These are phyloP conservation scores for Neopestalotiopsis sp. DNA, from an alignment of 2,329 filamentous ascomycete genomes.

Conservation along the genomic window DNA sequence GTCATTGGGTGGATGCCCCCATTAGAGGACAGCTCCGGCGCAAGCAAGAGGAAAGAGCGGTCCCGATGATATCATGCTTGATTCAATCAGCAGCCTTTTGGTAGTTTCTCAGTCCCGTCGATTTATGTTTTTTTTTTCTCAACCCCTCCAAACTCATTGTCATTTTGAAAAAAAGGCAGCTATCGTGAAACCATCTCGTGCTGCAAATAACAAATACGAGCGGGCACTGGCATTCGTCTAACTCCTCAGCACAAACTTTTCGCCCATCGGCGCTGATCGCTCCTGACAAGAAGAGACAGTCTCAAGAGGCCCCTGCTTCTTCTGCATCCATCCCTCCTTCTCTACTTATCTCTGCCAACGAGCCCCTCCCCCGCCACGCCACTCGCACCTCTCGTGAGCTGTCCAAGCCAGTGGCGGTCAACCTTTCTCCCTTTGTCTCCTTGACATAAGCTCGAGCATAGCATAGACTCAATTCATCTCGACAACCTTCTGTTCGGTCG, in stretches of 20 bases:
- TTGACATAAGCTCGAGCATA: constrained; percentile 16
- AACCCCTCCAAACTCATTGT: neutral
- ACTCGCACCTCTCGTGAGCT: neutral
- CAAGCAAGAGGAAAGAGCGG: neutral
- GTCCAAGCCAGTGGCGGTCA: constrained; percentile 13
- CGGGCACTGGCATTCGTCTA: neutral
- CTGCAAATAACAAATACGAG: constrained; percentile 1
- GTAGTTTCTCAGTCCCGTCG: neutral
- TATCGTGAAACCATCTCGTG: constrained; percentile 9
- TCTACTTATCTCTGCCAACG: neutral
- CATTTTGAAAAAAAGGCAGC: neutral
- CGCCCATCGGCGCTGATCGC: neutral
- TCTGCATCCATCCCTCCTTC: neutral
- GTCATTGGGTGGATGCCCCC: constrained; percentile 7
- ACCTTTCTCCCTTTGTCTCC: constrained; percentile 6
- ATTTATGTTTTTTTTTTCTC: neutral
- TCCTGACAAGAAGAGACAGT: neutral
- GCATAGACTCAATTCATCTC: constrained; percentile 5
- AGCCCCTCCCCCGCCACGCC: constrained; percentile 8
- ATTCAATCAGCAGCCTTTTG: neutral
- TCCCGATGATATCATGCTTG: constrained; percentile 11
- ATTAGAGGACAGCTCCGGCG: too few relatives aligned
- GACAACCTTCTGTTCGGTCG: constrained; percentile 7
- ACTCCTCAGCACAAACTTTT: neutral
- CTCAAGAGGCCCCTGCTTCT: neutral